Conservation (phyloP, 2,329 filamentous ascomycete genomes). For the Rhynchosporium secalis region DNA sequence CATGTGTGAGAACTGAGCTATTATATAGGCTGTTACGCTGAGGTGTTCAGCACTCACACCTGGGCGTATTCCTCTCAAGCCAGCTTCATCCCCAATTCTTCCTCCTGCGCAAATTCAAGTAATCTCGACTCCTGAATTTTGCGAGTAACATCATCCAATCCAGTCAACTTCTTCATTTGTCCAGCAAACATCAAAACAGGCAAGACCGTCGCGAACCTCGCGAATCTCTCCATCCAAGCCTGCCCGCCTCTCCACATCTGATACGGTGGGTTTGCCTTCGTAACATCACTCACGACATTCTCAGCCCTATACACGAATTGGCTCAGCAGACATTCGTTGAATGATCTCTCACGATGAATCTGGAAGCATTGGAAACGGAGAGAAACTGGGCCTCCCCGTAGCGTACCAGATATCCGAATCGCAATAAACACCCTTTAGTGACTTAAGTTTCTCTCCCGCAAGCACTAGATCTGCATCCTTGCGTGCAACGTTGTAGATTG, state of each 20-base stretch:
- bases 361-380: too few relatives aligned
- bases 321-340: too few relatives aligned
- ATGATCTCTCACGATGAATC: too few relatives aligned
- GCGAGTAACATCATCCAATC: slow-evolving; percentile 18
- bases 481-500: slow-evolving; percentile 19
- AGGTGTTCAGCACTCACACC: too few relatives aligned
- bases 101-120: neutral
- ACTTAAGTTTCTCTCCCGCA: slow-evolving; percentile 2
- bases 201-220: slow-evolving; percentile 18
- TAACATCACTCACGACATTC: slow-evolving; percentile 21
- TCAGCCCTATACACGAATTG: slow-evolving; percentile 11
- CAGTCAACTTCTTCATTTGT: slow-evolving; percentile 31
- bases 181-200: slow-evolving; percentile 24
- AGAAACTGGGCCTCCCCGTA: too few relatives aligned
- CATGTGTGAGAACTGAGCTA: too few relatives aligned
- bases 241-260: slow-evolving; percentile 24
- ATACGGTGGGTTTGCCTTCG: slow-evolving; percentile 20
- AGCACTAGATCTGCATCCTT: slow-evolving; percentile 21
- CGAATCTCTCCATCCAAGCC: slow-evolving; percentile 16
- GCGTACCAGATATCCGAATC: slow-evolving; percentile 17
- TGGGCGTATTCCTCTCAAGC: too few relatives aligned
- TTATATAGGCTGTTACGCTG: too few relatives aligned
- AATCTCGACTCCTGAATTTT: neutral
- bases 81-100: neutral
- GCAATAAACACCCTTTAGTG: slow-evolving; percentile 8